A percentile compares a stretch with the other conserved stretches of the same genome.
Conservation (phyloP, 2,329 filamentous ascomycete genomes). For the Ascocoryne sarcoides region DNA sequence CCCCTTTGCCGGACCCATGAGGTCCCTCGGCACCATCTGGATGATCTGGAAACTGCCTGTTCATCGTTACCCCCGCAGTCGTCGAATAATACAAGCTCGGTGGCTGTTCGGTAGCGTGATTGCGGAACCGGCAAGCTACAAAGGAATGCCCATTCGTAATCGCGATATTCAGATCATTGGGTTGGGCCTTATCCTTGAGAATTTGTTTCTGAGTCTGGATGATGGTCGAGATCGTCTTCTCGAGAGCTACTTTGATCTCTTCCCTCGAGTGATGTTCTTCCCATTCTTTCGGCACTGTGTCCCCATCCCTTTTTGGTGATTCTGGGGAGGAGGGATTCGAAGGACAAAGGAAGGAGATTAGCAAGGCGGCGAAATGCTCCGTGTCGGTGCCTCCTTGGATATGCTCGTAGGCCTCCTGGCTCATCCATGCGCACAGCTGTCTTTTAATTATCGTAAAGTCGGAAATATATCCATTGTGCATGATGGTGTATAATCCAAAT, state of each 20-base stretch:
- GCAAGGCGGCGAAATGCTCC: conserved; percentile 40
- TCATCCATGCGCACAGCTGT: conserved; percentile 35
- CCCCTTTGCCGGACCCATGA: conserved; percentile 24
- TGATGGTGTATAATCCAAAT: conserved; percentile 44
- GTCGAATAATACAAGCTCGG: conserved; percentile 42
- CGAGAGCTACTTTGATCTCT: conserved; percentile 37
- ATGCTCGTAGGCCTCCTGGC: conserved; percentile 38
- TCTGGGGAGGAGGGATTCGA: not conserved
- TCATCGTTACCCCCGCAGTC: conserved; percentile 41
- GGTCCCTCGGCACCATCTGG: conserved; percentile 34
- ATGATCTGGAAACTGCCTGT: conserved; percentile 42
- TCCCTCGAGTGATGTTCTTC: conserved; percentile 33
- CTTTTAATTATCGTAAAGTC: conserved; percentile 39
- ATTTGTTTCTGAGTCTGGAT: conserved; percentile 35
- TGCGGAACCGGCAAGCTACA: conserved; percentile 43
- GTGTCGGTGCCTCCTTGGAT: conserved; percentile 43
- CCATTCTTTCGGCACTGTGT: conserved; percentile 26
- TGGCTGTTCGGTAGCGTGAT: conserved; percentile 41
- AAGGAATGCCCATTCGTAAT: conserved; percentile 41
- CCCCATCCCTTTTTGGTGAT: conserved; percentile 2
- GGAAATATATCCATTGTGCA: conserved; percentile 46
- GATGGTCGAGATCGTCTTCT: conserved; percentile 34
- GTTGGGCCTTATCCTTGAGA: conserved; percentile 32
- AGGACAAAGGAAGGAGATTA: conserved; percentile 25
- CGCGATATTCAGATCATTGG: conserved; percentile 44